phyloP scores from a whole-genome alignment of 1,284 basidiomycete species.

The Singerocomus inundabilis region DNA sequence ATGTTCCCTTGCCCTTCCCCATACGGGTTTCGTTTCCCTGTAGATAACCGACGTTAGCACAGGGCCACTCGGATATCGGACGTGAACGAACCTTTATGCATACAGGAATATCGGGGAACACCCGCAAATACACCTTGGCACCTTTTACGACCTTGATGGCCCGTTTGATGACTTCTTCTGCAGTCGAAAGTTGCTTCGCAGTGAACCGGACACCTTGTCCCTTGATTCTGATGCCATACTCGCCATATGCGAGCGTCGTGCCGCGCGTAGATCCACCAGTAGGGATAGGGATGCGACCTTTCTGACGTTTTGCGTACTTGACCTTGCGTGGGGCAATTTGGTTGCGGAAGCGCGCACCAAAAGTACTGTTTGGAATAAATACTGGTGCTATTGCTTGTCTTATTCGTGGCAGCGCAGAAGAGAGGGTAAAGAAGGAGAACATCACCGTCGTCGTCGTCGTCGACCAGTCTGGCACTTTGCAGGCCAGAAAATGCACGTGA shows the following conservation, averaged over 20 bases:
- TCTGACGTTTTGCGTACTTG: constrained; percentile 84
- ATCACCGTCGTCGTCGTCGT: constrained; percentile 8
- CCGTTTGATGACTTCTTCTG: constrained; percentile 86
- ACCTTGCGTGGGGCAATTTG: constrained; percentile 82
- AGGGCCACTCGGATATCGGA: background rate
- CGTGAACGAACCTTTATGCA: constrained; percentile 80
- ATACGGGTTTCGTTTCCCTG: constrained; percentile 99
- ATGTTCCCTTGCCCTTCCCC: constrained; percentile 98
- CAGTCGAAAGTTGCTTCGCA: constrained; percentile 87
- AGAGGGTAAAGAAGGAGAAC: constrained; percentile 22
- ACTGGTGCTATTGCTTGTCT: constrained; percentile 14
- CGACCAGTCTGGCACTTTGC: background rate
- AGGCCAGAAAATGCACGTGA: constrained; percentile 6
- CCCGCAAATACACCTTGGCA: constrained; percentile 81
- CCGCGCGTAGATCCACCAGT: constrained; percentile 91
- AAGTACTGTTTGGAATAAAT: constrained; percentile 19
- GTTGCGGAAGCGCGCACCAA: constrained; percentile 33
- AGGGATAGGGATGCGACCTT: constrained; percentile 81
- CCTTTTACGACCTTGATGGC: constrained; percentile 93
- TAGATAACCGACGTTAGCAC: constrained; percentile 6
- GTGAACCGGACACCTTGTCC: constrained; percentile 81
- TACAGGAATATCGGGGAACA: constrained; percentile 97
- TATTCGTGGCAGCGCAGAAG: constrained; percentile 16
- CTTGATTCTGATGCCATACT: constrained; percentile 90
- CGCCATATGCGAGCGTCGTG: constrained; percentile 88